Evolutionary conservation across 2,329 filamentous ascomycete genomes (phyloP).

Genomic region (Trichoderma koningiopsis): DNA sequence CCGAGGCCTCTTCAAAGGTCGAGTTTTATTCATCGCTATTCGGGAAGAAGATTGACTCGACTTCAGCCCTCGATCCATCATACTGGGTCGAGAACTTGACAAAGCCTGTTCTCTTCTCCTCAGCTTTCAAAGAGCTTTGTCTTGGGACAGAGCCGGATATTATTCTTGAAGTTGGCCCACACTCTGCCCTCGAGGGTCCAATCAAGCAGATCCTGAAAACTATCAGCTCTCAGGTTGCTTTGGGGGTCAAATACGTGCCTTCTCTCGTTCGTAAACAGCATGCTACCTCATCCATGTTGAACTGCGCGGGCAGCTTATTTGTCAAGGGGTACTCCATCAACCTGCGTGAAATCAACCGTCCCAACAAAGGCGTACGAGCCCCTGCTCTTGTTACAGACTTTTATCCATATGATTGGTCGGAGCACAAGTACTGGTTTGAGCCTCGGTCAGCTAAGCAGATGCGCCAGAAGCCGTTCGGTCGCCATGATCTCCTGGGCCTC

Average conservation of each 20-base stretch:
- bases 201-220: constrained; percentile 53
- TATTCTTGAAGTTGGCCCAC: constrained; percentile 52
- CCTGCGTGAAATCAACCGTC: constrained; percentile 51
- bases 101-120: constrained; percentile 48
- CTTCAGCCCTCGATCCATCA: constrained; percentile 39
- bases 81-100: constrained; percentile 52
- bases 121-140: constrained; percentile 38
- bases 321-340: constrained; percentile 48
- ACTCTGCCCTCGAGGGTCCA: constrained; percentile 52
- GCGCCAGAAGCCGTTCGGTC: constrained; percentile 43
- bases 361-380: constrained; percentile 19
- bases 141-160: constrained; percentile 33
- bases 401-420: constrained; percentile 52
- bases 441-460: constrained; percentile 47
- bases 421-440: constrained; percentile 52
- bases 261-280: constrained; percentile 56
- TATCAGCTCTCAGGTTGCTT: constrained; percentile 43
- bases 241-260: constrained; percentile 47
- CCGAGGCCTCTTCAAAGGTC: constrained; percentile 38
- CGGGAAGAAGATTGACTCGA: constrained; percentile 44
- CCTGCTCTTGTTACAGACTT: constrained; percentile 45
- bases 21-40: constrained; percentile 52
- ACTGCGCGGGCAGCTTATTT: constrained; percentile 49
- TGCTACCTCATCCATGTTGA: constrained; percentile 48
- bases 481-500: constrained; percentile 52